Evolutionary conservation across 371 early-diverging fungal species (phyloP), one percentile per base, ranked within the genome.

Genomic region (Mucor irregularis): DNA sequence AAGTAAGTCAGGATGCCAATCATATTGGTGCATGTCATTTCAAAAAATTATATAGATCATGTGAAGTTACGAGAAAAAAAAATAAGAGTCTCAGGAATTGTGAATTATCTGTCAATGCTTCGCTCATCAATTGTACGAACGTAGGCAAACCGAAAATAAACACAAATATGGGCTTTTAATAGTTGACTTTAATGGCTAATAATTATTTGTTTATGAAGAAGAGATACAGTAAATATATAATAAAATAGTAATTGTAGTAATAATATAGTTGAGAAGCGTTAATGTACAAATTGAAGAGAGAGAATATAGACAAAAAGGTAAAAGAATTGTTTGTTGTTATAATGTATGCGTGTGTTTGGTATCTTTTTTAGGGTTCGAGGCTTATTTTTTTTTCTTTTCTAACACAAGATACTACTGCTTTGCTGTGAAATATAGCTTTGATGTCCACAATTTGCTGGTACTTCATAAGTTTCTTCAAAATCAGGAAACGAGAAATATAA

Each of bases 401-500:
- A 34, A 34, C 35, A 34, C 4, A 34, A 10, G n/a, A 34, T 34
- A 34, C 35, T n/a, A n/a, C n/a, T n/a, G n/a, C n/a, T 34, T 24
- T 35, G 37, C n/a, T 35, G 22, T 21, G 17, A 30, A 21, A 30
- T 31, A 48, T 19, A 22, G 13, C 8, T 22, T 17, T 16, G 3
- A 25, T 51, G 52, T 4, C 35, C 46, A 34, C 56, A 62, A 39
- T 33, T 56, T 13, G 63, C 39, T 52, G 45, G 11, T 40, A 54
- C 55, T 38, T 51, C 51, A 16, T 37, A 35, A 16, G 38, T 38
- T 42, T 65, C 65, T 26, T 59, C 61, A 42, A 56, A 65, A 22
- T 60, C 65, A 52, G 65, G 65, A 39, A 65, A 65, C 13, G 65
- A 65, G 30, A 60, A 65, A 33, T 65, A 65, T 9, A 65, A 30